Base-by-base conservation (phyloP, 257 asterid genomes). In the Rubia yunnanensis region DNA sequence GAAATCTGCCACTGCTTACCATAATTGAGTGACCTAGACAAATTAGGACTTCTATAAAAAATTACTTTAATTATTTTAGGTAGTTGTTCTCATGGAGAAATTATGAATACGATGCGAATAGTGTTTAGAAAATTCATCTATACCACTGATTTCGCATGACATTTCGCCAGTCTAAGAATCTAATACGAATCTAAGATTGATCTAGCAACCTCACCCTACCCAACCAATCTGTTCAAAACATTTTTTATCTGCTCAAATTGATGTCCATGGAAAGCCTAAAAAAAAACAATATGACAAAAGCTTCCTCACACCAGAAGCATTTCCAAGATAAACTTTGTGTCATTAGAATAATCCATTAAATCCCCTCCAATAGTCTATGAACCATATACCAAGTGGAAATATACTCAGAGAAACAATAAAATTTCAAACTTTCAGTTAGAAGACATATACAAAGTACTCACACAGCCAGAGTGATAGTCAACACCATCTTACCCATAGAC, bases 401-500 rank as follows among this genome's bases (percentile, higher is more conserved):
- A 35, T 35, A 35, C 4, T 35, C 18, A 41, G 13, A 41, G 49
- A 41, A 41, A 41, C 49, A 41, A 41, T 41, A 6, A 9, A 20
- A 52, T 1, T 4, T 52, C 27, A 52, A 17, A 55, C 23, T 55
- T 55, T 4, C 60, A 55, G 3, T 55, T 8, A 55, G 1, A 5
- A 55, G n/a, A 30, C 17, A 10, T 0, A 10, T 7, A 24, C 14
- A 13, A 52, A 18, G 5, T 15, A 55, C 4, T 32, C 4, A 11
- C 60, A 55, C 23, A 50, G 23, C 54, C 1, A 41, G 31, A 23
- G 24, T 49, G 30, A 58, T 13, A 28, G 32, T 14, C n/a, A 26
- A 49, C 10, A 28, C 24, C 20, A 50, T 38, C 60, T 35, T 64
- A 94, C 99, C 92, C 73, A n/a, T 52, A 86, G 60, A 86, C 82